Evolutionary conservation across 768 basidiomycete species (phyloP), one percentile per base, ranked within the genome.

Genomic region (Tulasnella sp.): DNA sequence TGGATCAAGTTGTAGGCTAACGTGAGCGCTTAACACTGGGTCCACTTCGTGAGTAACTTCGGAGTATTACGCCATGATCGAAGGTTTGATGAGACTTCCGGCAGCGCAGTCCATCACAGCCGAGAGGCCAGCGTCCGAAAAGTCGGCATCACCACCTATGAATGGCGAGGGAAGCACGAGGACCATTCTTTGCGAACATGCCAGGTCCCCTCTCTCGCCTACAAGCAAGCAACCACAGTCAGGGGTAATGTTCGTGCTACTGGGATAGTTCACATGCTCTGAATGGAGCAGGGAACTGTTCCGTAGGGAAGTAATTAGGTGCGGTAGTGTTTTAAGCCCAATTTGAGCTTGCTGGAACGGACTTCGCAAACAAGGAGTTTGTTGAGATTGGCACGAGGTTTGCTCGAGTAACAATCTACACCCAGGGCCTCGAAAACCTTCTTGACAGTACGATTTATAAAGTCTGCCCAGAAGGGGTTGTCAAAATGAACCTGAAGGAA

Each of bases 151-250:
- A 3, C 78, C 79, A 5, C 79, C 79, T 1, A 69, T 69, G 62
- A 75, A 78, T 5, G 53, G 60, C 0, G 78, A 78, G 4, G 78
- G 78, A 4, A 80, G 71, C 3, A 78, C 63, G 31, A 80, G 65
- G 46, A 78, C 68, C 24, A 78, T 66, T 0, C n/a, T 78, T 78
- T 9, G 78, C 79, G 61, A 81, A 79, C 75, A 78, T 78, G 1
- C 75, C 76, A 31, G 71, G 60, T 0, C 69, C 68, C 64, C 77
- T 77, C 54, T 75, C 75, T 1, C 77, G 76, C 53, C 77, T 78
- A 50, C 22, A 12, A 19, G 53, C 12, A 9, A 4, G 53, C 9
- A 5, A 12, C 19, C 1, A 19, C 53, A 38, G 3, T 24, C 1
- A 25, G 19, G 43, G 38, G 9, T 8, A 54, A 8, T n/a, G 9